Percentiles rank a stretch among this genome's conserved stretches.
phyloP scores from a whole-genome alignment of 1,139 yeast genomes.

The Geotrichum aggregatum region DNA sequence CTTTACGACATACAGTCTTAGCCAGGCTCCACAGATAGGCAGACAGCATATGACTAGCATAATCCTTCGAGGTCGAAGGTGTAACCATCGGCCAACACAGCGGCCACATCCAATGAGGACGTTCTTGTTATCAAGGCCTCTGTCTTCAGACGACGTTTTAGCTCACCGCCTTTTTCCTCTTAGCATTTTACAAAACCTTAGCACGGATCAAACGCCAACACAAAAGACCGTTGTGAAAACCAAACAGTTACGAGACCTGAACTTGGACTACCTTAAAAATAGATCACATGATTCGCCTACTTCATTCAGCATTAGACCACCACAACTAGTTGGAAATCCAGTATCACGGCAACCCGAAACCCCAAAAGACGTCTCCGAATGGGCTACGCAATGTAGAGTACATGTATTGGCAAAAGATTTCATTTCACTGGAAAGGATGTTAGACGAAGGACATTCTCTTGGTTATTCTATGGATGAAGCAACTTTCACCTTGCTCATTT shows the following conservation, averaged over 20 bases:
- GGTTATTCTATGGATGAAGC: slow-evolving; percentile 1
- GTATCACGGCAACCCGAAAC: neutral
- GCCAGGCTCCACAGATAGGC: no score
- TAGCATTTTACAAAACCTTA: neutral
- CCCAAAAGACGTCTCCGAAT: slow-evolving; percentile 1
- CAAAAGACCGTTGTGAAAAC: neutral
- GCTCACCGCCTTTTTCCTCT: neutral
- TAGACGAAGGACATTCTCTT: neutral
- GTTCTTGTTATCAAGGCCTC: neutral
- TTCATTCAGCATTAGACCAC: neutral
- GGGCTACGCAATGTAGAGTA: slow-evolving; percentile 2
- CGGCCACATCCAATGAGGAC: neutral
- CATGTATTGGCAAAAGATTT: neutral
- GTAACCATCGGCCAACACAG: neutral
- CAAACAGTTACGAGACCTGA: slow-evolving; percentile 1
- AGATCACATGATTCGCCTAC: slow-evolving; percentile 8
- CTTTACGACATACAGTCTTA: neutral
- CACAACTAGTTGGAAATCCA: neutral
- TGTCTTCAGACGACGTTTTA: neutral
- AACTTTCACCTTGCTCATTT: neutral
- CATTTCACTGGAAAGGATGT: neutral
- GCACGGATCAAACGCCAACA: neutral
- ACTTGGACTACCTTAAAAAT: slow-evolving; percentile 5
- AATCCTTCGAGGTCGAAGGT: neutral
- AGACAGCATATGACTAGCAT: neutral